Percentiles rank a stretch among this genome's conserved stretches.
Conservation (phyloP, 2,329 filamentous ascomycete genomes). For the Sphaerulina vaccinii region DNA sequence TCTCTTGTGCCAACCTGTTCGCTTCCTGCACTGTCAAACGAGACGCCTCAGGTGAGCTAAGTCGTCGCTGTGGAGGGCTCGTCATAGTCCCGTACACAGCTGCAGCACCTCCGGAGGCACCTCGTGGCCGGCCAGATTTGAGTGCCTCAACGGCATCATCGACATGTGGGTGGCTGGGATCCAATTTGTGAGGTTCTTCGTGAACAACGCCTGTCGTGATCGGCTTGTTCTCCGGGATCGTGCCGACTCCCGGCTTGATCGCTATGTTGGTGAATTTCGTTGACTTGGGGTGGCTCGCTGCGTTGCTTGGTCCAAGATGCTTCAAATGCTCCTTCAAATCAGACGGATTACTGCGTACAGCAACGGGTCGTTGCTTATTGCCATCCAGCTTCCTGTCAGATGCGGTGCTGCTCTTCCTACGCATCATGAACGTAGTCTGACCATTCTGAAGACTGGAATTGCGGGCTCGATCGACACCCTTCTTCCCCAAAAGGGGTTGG, state of each 20-base stretch:
- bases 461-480: conserved; percentile 22
- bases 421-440: conserved; percentile 44
- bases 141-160: conserved; percentile 18
- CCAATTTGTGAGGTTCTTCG: conserved; percentile 7
- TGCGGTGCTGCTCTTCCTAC: conserved; percentile 47
- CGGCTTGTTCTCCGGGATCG: conserved; percentile 42
- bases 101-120: conserved; percentile 65
- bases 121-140: conserved; percentile 33
- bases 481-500: conserved; percentile 32
- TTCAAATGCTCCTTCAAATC: conserved; percentile 61
- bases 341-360: conserved; percentile 53
- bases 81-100: conserved; percentile 51
- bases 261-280: conserved; percentile 64
- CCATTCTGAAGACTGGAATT: conserved; percentile 40
- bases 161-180: conserved; percentile 6
- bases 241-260: conserved; percentile 58
- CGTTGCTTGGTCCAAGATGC: conserved; percentile 64
- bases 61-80: conserved; percentile 12
- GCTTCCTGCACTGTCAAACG: conserved; percentile 28
- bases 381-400: conserved; percentile 27
- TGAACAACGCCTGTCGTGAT: conserved; percentile 22
- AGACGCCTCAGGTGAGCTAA: conserved; percentile 21
- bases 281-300: conserved; percentile 58
- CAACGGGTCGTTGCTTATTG: conserved; percentile 31
- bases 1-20: conserved; percentile 26